These are phyloP conservation scores for Candida endomychidarum DNA, from an alignment of 805 yeast genomes.

Conservation along the genomic window DNA sequence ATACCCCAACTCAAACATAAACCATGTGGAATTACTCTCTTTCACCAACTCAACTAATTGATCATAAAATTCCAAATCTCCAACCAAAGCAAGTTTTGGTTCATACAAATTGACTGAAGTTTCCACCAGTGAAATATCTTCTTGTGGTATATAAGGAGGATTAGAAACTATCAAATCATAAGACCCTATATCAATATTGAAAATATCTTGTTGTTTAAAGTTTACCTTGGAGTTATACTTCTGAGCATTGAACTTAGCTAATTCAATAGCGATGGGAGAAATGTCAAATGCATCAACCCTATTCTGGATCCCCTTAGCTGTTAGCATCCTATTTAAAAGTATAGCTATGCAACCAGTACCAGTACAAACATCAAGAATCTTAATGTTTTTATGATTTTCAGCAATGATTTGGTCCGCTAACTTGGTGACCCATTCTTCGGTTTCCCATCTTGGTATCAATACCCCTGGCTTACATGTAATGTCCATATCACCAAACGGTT, in stretches of 20 bases:
- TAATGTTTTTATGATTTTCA: constrained; percentile 6
- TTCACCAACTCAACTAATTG: constrained; percentile 50
- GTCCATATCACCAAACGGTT: constrained; percentile 78
- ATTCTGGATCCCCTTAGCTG: constrained; percentile 2
- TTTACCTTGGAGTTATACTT: constrained; percentile 9
- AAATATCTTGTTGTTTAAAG: constrained; percentile 10
- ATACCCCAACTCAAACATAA: constrained; percentile 79
- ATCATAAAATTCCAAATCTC: constrained; percentile 68
- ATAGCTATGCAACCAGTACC: constrained; percentile 89
- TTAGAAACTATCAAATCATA: constrained; percentile 71
- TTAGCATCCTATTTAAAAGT: constrained; percentile 32
- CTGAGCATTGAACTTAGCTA: constrained; percentile 49
- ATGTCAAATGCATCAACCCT: constrained; percentile 54
- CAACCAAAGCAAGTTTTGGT: constrained; percentile 78
- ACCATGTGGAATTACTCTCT: constrained; percentile 47
- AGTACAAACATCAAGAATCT: constrained; percentile 70
- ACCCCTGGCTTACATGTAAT: constrained; percentile 64
- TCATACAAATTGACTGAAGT: constrained; percentile 70
- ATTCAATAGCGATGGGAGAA: constrained; percentile 48
- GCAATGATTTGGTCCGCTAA: constrained; percentile 21
- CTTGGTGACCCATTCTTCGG: constrained; percentile 81
- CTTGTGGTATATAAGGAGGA: constrained; percentile 79
- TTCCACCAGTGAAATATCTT: constrained; percentile 48
- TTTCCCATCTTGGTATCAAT: constrained; percentile 90
- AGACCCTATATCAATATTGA: background rate